Evolutionary conservation across 2,329 filamentous ascomycete genomes (phyloP), one percentile per base, ranked within the genome.

Genomic region (Aspergillus melleus): DNA sequence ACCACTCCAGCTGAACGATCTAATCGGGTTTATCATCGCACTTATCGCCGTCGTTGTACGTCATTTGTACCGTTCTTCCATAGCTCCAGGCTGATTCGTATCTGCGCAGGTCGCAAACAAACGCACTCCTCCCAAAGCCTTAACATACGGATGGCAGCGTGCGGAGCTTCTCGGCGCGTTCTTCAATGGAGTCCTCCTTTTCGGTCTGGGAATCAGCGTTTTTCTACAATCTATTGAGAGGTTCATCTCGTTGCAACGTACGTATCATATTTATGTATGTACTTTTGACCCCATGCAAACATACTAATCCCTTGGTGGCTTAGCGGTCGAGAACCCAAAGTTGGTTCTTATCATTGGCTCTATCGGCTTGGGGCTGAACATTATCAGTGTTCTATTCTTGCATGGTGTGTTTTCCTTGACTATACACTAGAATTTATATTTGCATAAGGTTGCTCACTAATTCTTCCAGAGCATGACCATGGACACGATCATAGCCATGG

Each of bases 141-240:
- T 89, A 22, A 84, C 88, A 0, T 91, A 89, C 64, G 89, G 89
- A 16, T 91, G 88, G 89, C 87, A 90, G 58, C 83, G 90, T 36
- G 88, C 89, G 19, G 84, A 85, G 16, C 74, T 92, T 1, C 79
- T 93, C 0, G 90, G 90, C 4, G 88, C 89, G n/a, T 93, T 93
- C 73, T 93, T 92, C 81, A 93, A 93, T 68, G 90, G 90, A 14
- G 86, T 88, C 1, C 90, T 93, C 59, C 81, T 93, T 1, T 74
- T 92, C 14, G 89, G 88, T 1, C 77, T 93, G 2, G 88, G 88
- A 1, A 74, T 92, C 39, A 91, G 88, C 72, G 90, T 92, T 52
- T 83, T 89, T 36, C 76, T 92, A 3, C 90, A 92, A 69, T 87
- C 89, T 0, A 81, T 92, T 53, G 88, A 92, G 73, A 80, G 89